Base-by-base conservation (phyloP, 306 rosid genomes). In the Hylodesmum podocarpum region DNA sequence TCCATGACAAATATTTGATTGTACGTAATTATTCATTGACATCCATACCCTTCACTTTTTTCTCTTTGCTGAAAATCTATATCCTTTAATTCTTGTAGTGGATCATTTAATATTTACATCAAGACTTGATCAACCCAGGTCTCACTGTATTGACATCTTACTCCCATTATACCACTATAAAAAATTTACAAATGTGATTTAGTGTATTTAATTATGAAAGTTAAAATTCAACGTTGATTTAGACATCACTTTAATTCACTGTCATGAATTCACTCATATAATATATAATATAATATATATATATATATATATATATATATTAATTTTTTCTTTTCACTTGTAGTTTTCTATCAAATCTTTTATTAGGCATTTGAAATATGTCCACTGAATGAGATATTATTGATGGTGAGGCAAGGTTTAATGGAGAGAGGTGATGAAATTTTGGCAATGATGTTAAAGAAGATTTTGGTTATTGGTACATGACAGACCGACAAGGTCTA, bases 401-500 rank as follows among this genome's bases (percentile, higher is more conserved):
- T 84, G 87, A 78, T 85, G 59, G 67, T 71, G 46, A 64, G 49
- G 47, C 22, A 64, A 29, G 12, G 22, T 19, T 46, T 14, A 73
- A 71, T 47, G 39, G 51, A 41, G 64, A 53, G 44, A 73, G 22
- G 40, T 71, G 69, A 75, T 63, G 37, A 81, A 66, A 25, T 76
- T 78, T 69, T 72, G 83, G 66, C 70, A 78, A 80, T 81, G 62
- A 75, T 79, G 78, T 69, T 16, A 41, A 72, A 25, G 24, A 59
- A 68, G 80, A 19, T 13, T 16, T n/a, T 21, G 22, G 21, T 49
- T 49, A 16, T 79, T 83, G 78, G 85, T 69, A 75, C 62, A 83
- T 66, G 87, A 64, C 84, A 81, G 70, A 82, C 86, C 83, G 92
- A 86, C 91, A 87, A 54, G 9, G 82, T 88, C 70, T 72, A 84